These are phyloP conservation scores for Hsuehochloa calcarea DNA, from an alignment of 176 grass and related monocot species.

Conservation along the genomic window DNA sequence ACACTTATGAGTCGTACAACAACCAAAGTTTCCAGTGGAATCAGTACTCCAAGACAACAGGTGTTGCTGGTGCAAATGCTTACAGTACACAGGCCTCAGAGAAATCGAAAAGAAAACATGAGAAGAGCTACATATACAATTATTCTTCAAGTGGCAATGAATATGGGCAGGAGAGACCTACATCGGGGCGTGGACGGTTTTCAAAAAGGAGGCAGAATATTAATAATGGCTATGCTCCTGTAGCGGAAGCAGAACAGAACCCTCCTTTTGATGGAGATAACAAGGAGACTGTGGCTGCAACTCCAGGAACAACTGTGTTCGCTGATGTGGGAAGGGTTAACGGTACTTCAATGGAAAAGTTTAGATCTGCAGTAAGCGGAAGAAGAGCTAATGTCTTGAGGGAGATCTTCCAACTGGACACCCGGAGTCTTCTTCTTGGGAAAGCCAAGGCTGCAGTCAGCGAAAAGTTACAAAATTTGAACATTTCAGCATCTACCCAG, in stretches of 20 bases:
- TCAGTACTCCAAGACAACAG: constrained; percentile 45
- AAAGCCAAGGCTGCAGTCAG: constrained; percentile 51
- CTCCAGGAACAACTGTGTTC: constrained; percentile 35
- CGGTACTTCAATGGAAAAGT: constrained; percentile 45
- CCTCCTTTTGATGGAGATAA: constrained; percentile 47
- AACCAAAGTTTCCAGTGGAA: constrained; percentile 57
- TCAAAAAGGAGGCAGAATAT: constrained; percentile 47
- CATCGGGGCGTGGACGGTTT: constrained; percentile 44
- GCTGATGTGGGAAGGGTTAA: constrained; percentile 35
- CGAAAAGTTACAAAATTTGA: constrained; percentile 58
- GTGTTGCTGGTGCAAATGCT: constrained; percentile 42
- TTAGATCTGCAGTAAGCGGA: constrained; percentile 47
- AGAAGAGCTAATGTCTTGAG: constrained; percentile 57
- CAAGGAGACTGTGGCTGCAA: constrained; percentile 39
- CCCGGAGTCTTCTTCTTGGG: constrained; percentile 57
- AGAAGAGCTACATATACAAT: constrained; percentile 42
- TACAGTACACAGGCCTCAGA: constrained; percentile 34
- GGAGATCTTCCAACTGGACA: constrained; percentile 64
- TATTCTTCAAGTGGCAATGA: constrained; percentile 41
- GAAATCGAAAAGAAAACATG: constrained; percentile 45
- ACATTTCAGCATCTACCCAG: constrained; percentile 30
- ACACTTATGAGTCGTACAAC: constrained; percentile 63
- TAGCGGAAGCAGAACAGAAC: too few species aligned
- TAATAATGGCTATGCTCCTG: constrained; percentile 31
- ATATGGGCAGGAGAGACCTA: constrained; percentile 41